Conservation (phyloP, 225 moss, liverwort and hornwort genomes). For the Thuidium tamariscinum region DNA sequence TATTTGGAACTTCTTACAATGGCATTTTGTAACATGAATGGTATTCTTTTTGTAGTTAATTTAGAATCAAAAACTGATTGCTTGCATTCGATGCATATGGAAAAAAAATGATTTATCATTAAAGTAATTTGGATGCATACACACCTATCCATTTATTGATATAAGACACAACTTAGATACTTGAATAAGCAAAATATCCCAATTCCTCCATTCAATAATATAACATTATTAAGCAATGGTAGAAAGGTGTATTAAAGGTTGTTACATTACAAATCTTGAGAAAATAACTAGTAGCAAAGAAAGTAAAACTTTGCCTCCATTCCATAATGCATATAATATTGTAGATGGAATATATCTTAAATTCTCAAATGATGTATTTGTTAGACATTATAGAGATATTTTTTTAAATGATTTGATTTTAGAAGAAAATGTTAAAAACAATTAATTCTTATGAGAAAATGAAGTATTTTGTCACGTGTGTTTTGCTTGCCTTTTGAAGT, state of each 20-base stretch:
- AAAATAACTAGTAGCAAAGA: not conserved
- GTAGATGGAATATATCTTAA: not conserved
- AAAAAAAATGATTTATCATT: not conserved
- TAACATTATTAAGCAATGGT: not conserved
- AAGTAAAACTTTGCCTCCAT: no score
- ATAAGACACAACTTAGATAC: not conserved
- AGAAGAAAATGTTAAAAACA: not conserved
- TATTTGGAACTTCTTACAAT: not conserved
- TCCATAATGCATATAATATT: not conserved
- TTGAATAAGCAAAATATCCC: not conserved
- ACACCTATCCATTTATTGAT: not conserved
- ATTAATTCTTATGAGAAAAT: not conserved
- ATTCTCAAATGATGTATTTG: not conserved
- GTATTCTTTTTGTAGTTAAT: not conserved
- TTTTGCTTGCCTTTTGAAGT: not conserved
- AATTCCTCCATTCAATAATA: not conserved
- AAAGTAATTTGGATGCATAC: not conserved
- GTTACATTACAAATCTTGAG: no score
- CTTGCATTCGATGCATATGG: accelerated
- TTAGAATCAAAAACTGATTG: no score
- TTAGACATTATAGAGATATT: no score
- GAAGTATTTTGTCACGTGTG: not conserved
- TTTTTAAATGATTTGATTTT: not conserved
- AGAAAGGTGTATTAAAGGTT: not conserved
- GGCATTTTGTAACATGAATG: not conserved